These are phyloP conservation scores for Pugionium cornutum DNA, from an alignment of 345 rosid species.

Conservation along the genomic window DNA sequence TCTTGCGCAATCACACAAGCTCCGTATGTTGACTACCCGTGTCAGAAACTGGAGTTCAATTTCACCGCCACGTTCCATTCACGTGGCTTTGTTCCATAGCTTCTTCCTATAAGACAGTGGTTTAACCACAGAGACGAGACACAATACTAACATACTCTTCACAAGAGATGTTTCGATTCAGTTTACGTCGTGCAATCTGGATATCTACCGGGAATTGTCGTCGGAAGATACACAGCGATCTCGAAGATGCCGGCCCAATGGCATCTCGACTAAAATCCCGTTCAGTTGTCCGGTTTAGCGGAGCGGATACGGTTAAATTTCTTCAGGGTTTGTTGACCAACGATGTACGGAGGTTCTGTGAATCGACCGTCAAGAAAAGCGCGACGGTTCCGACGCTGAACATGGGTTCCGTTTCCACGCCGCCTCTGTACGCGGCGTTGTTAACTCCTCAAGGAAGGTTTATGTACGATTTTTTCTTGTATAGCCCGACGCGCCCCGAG, in stretches of 20 bases:
- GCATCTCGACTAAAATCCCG: conserved; percentile 66
- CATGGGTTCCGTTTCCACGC: conserved; percentile 43
- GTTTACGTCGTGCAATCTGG: conserved; percentile 22
- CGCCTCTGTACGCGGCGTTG: conserved; percentile 80
- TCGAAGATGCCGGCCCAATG: conserved; percentile 49
- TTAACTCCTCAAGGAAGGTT: conserved; percentile 92
- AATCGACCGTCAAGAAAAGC: conserved; percentile 42
- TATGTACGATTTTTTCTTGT: conserved; percentile 75
- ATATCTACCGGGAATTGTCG: conserved; percentile 9
- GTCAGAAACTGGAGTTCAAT: neutral
- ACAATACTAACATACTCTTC: neutral
- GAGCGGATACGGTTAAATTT: conserved; percentile 85
- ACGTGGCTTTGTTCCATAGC: conserved; percentile 32
- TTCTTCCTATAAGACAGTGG: conserved; percentile 4
- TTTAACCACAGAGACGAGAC: conserved; percentile 6
- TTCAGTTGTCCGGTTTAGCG: conserved; percentile 79
- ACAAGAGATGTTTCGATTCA: conserved; percentile 29
- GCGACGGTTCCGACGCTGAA: conserved; percentile 60
- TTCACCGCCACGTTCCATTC: conserved; percentile 3
- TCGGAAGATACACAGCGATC: conserved; percentile 35
- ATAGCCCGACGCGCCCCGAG: conserved; percentile 49
- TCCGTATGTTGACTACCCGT: conserved; percentile 9
- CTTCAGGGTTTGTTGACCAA: conserved; percentile 85
- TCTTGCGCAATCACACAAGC: neutral
- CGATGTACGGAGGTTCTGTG: conserved; percentile 63